Conservation (phyloP, 768 basidiomycete species). For the Bullera alba region DNA sequence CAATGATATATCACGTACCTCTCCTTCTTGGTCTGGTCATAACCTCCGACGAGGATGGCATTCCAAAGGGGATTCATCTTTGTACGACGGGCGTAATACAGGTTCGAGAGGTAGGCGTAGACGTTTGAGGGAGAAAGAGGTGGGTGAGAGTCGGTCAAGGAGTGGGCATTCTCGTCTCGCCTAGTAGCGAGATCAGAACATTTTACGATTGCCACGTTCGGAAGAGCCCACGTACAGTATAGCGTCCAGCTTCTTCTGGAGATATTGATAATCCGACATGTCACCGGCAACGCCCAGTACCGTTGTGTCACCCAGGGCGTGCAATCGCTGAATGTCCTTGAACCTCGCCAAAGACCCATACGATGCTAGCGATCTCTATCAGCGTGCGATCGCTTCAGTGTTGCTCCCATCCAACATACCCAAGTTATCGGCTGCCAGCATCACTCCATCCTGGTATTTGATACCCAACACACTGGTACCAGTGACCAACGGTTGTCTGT, state of each 20-base stretch:
- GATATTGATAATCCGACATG: conserved; percentile 94
- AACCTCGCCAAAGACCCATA: conserved; percentile 96
- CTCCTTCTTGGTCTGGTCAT: conserved; percentile 63
- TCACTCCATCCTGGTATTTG: conserved; percentile 91
- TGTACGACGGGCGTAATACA: conserved; percentile 81
- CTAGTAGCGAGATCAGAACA: conserved; percentile 20
- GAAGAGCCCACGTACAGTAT: conserved; percentile 51
- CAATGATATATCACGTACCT: conserved; percentile 51
- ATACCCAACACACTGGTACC: conserved; percentile 93
- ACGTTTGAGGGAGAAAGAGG: conserved; percentile 77
- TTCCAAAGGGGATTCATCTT: conserved; percentile 97
- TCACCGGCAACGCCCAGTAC: conserved; percentile 90
- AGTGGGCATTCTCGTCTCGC: conserved; percentile 53
- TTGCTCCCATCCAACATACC: conserved; percentile 55
- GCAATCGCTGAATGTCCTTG: conserved; percentile 85
- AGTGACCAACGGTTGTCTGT: conserved; percentile 86
- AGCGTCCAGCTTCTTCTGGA: conserved; percentile 71
- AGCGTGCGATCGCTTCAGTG: neutral
- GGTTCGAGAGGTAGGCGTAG: conserved; percentile 80
- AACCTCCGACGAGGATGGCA: conserved; percentile 81
- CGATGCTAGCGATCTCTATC: conserved; percentile 56
- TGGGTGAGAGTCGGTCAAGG: conserved; percentile 70
- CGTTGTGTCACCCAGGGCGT: conserved; percentile 73
- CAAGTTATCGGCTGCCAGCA: conserved; percentile 97
- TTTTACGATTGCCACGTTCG: conserved; percentile 37